Percentiles rank a stretch among this genome's conserved stretches.
Evolutionary conservation across 495 filamentous ascomycete species (phyloP).

Genomic region (Lophiostoma macrostomum): DNA sequence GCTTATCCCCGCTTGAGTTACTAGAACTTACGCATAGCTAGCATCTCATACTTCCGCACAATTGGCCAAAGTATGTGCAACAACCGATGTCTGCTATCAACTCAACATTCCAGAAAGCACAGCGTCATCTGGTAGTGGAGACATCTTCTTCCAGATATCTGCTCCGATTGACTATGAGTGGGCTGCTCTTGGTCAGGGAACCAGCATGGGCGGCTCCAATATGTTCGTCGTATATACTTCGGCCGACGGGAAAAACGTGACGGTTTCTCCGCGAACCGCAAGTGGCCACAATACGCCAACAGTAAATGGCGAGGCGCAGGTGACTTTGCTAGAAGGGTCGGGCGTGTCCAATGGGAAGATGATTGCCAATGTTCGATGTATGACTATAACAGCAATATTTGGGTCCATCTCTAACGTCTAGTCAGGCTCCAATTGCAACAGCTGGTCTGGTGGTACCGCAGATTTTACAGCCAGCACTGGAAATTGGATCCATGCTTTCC

Average conservation of each 20-base stretch:
- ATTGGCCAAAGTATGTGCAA: constrained; percentile 26
- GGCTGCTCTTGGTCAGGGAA: constrained; percentile 43
- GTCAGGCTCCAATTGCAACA: constrained; percentile 55
- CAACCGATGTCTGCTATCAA: constrained; percentile 36
- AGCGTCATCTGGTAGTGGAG: constrained; percentile 38
- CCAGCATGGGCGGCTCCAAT: constrained; percentile 36
- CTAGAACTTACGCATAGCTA: constrained; percentile 9
- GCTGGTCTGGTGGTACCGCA: constrained; percentile 53
- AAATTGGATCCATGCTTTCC: constrained; percentile 66
- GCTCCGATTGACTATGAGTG: constrained; percentile 40
- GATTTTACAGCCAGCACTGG: constrained; percentile 46
- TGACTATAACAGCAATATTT: background rate
- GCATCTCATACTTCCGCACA: constrained; percentile 29
- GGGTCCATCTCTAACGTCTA: background rate
- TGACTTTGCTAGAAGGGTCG: constrained; percentile 40
- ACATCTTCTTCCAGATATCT: constrained; percentile 43
- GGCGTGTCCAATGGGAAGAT: constrained; percentile 40
- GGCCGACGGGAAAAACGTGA: constrained; percentile 39
- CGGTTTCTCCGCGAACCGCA: constrained; percentile 39
- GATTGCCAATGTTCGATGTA: constrained; percentile 44
- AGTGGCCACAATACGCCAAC: constrained; percentile 31
- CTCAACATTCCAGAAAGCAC: constrained; percentile 41
- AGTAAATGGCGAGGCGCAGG: constrained; percentile 33
- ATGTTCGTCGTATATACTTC: constrained; percentile 45
- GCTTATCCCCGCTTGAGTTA: background rate